Evolutionary conservation across 2,329 filamentous ascomycete species (phyloP), one percentile per base, ranked within the genome.

Genomic region (Colletotrichum lini): DNA sequence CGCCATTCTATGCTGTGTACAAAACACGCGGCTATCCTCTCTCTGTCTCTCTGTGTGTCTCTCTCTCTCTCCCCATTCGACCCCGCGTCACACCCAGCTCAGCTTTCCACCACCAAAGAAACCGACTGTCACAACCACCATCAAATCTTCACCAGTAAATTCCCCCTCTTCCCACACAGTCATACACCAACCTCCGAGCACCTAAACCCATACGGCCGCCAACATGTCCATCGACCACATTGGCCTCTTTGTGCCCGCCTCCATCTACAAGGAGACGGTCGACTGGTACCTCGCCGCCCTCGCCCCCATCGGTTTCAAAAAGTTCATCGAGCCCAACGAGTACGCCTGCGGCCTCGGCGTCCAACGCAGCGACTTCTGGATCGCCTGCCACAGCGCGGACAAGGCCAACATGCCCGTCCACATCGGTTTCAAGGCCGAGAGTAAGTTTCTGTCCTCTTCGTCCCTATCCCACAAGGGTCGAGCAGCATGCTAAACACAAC

Each of bases 151-250:
- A 47, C 40, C 23, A 18, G 26, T 6, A 1, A 45, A 3, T 5
- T 7, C 2, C 23, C 26, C 4, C 18, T 54, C 38, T 54, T 49
- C n/a, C 3, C 9, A 38, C 47, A 42, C 40, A 58, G 16, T 45
- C 30, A 15, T 30, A 57, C 10, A 18, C 12, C 52, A 23, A 44
- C 13, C 12, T 12, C 35, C 35, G 8, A 10, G 8, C 18, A 12
- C 13, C 60, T 45, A 10, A 53, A 15, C 50, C 2, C 35, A 10
- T 38, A 38, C 8, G 8, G 38, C 23, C 6, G 7, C 18, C 45
- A 78, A 50, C 68, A 83, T 82, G 80, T 72, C 78, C 42, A 80
- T 83, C 72, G 78, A 81, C 54, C 82, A 83, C 76, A 75, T 78
- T 50, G 74, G 77, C 62, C 73, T 83, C 70, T 66, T 63, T 23